phyloP scores from a whole-genome alignment of 257 asterid species.

The Pogostemon cablin region DNA sequence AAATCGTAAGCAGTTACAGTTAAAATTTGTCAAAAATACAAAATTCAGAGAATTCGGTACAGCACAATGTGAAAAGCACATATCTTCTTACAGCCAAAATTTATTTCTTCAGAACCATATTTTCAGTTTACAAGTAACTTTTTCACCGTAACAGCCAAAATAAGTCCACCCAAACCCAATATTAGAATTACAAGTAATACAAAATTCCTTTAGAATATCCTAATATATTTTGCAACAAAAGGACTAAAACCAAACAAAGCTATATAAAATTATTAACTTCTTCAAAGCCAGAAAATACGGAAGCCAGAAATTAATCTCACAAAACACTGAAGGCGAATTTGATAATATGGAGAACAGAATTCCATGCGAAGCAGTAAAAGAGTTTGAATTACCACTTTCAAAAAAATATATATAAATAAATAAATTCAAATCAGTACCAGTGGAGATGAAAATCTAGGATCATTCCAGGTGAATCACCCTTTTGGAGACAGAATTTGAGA shows the following conservation, averaged over 20 bases:
- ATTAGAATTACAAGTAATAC: neutral
- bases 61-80: slow-evolving; percentile 3
- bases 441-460: neutral
- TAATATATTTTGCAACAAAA: too few species aligned
- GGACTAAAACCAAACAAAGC: too few species aligned
- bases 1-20: too few species aligned
- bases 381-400: slow-evolving; percentile 14
- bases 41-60: neutral
- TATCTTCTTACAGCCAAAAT: slow-evolving; percentile 6
- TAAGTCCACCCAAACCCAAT: neutral
- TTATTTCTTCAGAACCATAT: neutral
- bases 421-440: neutral
- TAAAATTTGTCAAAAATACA: neutral
- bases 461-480: slow-evolving; percentile 23
- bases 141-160: slow-evolving; percentile 13
- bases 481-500: slow-evolving; percentile 22
- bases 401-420: neutral
- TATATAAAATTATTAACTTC: neutral
- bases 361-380: slow-evolving; percentile 19
- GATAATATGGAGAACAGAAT: slow-evolving; percentile 17
- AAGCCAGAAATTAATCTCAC: neutral
- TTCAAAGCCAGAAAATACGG: neutral
- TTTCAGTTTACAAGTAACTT: neutral
- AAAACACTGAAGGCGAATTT: neutral
- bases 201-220: neutral